A percentile compares a stretch with the other conserved stretches of the same genome.
phyloP scores from a whole-genome alignment of 306 rosid species.

The Adenanthera pavonina region DNA sequence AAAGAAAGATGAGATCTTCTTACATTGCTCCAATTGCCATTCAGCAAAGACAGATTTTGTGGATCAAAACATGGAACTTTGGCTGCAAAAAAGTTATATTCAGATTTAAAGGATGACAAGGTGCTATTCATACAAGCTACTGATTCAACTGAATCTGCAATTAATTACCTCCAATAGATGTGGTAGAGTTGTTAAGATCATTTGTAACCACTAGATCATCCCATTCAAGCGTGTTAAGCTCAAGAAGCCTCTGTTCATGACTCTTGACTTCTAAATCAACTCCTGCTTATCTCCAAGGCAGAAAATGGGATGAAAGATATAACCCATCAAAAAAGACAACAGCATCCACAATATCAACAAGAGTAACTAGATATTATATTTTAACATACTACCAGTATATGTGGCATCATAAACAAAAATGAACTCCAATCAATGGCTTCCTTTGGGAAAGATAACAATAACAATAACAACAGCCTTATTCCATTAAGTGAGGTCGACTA shows the following conservation, averaged over 20 bases:
- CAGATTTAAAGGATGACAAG: conserved; percentile 20
- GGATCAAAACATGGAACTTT: conserved; percentile 50
- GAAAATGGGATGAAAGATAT: conserved; percentile 39
- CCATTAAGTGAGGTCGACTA: too few species aligned
- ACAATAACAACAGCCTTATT: too few species aligned
- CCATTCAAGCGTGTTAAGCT: conserved; percentile 97
- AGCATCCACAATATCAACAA: conserved; percentile 18
- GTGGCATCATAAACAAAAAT: conserved; percentile 23
- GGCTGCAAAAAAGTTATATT: conserved; percentile 49
- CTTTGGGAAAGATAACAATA: conserved; percentile 19
- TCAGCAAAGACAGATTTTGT: conserved; percentile 57
- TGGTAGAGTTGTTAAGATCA: conserved; percentile 46
- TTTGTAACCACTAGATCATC: conserved; percentile 77
- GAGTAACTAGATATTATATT: not conserved
- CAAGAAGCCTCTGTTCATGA: conserved; percentile 75
- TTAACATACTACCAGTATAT: not conserved
- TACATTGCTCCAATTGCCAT: conserved; percentile 58
- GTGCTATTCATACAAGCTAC: conserved; percentile 37
- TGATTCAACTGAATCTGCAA: conserved; percentile 41
- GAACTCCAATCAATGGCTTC: conserved; percentile 7
- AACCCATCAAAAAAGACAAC: conserved; percentile 33
- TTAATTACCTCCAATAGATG: conserved; percentile 66
- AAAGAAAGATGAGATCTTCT: conserved; percentile 46
- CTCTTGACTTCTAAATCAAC: conserved; percentile 50
- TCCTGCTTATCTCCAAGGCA: conserved; percentile 55